Evolutionary conservation across 202 grass and related monocot genomes (phyloP), one percentile per base, ranked within the genome.

Genomic region (Musa balbisiana): DNA sequence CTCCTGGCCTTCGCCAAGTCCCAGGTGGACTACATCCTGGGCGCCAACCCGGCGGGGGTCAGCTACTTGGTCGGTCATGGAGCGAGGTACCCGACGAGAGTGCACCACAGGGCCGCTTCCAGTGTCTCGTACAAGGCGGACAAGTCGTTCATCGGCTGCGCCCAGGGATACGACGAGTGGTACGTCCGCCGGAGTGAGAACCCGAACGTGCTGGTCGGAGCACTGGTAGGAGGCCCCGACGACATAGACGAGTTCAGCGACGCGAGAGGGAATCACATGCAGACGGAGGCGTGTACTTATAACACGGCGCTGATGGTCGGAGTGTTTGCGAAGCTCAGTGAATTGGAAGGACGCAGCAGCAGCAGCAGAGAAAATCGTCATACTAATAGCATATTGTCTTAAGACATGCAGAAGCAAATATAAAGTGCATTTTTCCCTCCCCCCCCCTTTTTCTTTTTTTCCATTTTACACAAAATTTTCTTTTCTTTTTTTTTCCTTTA

Each of bases 281-380:
- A 97, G 63, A 97, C 94, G 0, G 94, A 97, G 88, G 94, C 94
- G 0, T 97, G 94, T 80, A 97, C 94, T 6, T 97, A 97, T 83
- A 97, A 93, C 78, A 97, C 94, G 2, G 94, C 90, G 52, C 90
- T 88, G 62, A 81, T 97, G 86, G 88, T 97, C 26, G 94, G 94
- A 5, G 81, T 97, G 59, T 97, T 97, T 76, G 82, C 94, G 27
- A 97, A 78, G 81, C 79, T 97, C 25, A 74, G 22, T 11, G 63
- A 65, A 11, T 65, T 65, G 63, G 63, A 11, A 20, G 63, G 63
- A 26, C 11, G 22, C 6, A 11, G 62, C 10, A 20, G 56, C 13
- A n/a, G 56, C 13, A 19, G 56, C 14, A 16, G 53, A 55, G 55
- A 15, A 16, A 17, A 16, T n/a, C 8, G 1, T 15, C 56, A 17